Evolutionary conservation across 1,139 yeast species (phyloP).

Genomic region (Yamadazyma conglobata): DNA sequence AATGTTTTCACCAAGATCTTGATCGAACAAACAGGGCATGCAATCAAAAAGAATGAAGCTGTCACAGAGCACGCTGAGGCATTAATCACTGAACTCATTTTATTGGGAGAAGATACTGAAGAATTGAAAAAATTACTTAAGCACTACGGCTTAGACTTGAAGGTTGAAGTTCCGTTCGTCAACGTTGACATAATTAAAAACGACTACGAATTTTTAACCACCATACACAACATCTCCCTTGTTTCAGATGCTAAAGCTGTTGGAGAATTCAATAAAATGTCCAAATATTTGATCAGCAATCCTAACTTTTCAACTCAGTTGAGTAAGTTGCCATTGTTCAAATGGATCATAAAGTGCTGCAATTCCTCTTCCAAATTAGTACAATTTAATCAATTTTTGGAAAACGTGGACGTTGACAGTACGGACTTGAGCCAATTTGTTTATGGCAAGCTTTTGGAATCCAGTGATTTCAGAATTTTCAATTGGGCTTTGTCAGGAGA

Average conservation of each 20-base stretch:
- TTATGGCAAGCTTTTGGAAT: background rate
- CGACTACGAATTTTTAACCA: constrained; percentile 14
- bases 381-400: constrained; percentile 3
- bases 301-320: constrained; percentile 6
- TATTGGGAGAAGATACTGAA: constrained; percentile 52
- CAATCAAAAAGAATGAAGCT: constrained; percentile 12
- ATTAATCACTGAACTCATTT: constrained; percentile 39
- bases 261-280: constrained; percentile 31
- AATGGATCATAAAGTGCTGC: constrained; percentile 5
- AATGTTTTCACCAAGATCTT: constrained; percentile 70
- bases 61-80: constrained; percentile 50
- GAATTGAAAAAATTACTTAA: constrained; percentile 13
- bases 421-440: constrained; percentile 3
- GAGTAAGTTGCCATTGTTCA: constrained; percentile 9
- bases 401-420: constrained; percentile 6
- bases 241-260: constrained; percentile 14
- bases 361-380: constrained; percentile 1
- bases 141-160: constrained; percentile 9
- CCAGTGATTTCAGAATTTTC: constrained; percentile 6
- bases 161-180: constrained; percentile 1
- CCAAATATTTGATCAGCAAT: constrained; percentile 28
- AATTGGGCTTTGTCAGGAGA: constrained; percentile 17
- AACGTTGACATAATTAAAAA: constrained; percentile 11
- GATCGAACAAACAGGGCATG: constrained; percentile 58
- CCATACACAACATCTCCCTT: constrained; percentile 15